These are phyloP conservation scores for Exsudoporus frostii DNA, from an alignment of 768 basidiomycete species.

Conservation along the genomic window DNA sequence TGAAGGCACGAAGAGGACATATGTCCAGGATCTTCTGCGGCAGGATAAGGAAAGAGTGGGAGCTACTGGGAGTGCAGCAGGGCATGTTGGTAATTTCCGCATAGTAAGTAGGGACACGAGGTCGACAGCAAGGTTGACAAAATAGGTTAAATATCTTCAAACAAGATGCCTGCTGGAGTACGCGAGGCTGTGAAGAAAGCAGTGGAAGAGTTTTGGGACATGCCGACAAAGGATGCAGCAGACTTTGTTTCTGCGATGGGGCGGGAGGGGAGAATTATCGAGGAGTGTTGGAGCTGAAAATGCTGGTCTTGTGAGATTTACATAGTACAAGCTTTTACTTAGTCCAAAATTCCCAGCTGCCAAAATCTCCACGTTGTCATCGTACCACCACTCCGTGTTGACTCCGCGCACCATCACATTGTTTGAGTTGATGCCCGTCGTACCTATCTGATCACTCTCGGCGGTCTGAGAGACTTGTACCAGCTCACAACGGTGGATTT, in stretches of 20 bases:
- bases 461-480: too few species aligned
- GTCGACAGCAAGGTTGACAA: constrained; percentile 1
- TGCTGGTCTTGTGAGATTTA: too few species aligned
- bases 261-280: constrained; percentile 62
- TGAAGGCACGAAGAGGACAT: constrained; percentile 64
- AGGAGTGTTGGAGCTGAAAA: constrained; percentile 90
- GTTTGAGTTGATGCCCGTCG: not conserved
- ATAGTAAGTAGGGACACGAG: constrained; percentile 58
- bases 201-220: constrained; percentile 46
- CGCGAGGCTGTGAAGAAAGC: constrained; percentile 63
- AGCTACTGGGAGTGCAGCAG: constrained; percentile 49
- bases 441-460: not conserved
- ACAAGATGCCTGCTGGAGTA: constrained; percentile 92
- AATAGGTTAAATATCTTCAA: constrained; percentile 47
- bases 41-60: constrained; percentile 63
- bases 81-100: constrained; percentile 87
- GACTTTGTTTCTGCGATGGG: constrained; percentile 69
- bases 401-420: not conserved
- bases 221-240: constrained; percentile 50
- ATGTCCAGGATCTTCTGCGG: constrained; percentile 83
- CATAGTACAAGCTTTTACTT: too few species aligned
- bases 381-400: not conserved
- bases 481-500: not conserved
- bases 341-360: not conserved
- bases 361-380: not conserved